Evolutionary conservation across 768 basidiomycete species (phyloP), one percentile per base, ranked within the genome.

Genomic region (Suillus subaureus): DNA sequence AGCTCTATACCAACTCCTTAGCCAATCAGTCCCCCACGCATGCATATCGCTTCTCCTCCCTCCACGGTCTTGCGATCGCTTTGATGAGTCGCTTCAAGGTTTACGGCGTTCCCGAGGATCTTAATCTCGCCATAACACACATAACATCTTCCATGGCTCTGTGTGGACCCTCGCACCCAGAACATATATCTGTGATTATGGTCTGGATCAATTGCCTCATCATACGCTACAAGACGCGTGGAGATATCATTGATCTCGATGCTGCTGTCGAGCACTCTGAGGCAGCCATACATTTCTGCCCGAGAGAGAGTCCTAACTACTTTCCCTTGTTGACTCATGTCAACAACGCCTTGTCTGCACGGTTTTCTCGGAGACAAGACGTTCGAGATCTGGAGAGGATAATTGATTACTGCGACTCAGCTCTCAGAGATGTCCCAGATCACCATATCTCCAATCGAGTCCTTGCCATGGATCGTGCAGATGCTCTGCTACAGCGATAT

Each of bases 331-430:
- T 55, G 18, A 56, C 23, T 0, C 60, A 61, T 18, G 1, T 31
- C 15, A 37, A 16, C 11, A 65, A 73, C 61, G 5, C 52, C 21
- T 35, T 47, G 3, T 62, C 5, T 1, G 39, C 64, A 2, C 66
- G 61, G 40, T 68, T 69, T 33, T 33, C 56, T 7, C 65, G 28
- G n/a, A 58, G 57, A 2, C 64, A 64, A 47, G 55, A 64, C 35
- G 52, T 63, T 11, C 70, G 64, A 16, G 74, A 75, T 15, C 66
- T 65, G 23, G 67, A 67, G 60, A 60, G n/a, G 39, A 49, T 73
- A 57, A 61, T 75, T 12, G 64, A 64, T 47, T 61, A 67, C 52
- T 75, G 74, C 28, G 69, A 75, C 66, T 65, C 54, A 54, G 66
- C 65, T 6, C 57, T 74, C 33, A 60, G 8, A 52, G 67, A 55